A percentile compares a stretch with the other conserved stretches of the same genome.
phyloP scores from a whole-genome alignment of 139 green algal species.

The Chlorella sp. region DNA sequence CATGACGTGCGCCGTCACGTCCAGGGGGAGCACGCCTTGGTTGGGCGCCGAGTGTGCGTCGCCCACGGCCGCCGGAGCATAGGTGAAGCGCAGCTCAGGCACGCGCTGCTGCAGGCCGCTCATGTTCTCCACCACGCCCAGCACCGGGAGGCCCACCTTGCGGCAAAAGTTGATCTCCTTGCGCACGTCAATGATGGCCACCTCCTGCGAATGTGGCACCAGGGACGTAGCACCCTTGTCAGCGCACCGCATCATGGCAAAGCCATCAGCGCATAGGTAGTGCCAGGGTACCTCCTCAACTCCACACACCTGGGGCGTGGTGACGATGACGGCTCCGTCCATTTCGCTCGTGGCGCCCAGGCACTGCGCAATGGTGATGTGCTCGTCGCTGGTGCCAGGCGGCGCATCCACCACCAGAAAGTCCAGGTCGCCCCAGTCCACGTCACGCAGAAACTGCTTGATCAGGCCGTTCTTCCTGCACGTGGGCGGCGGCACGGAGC shows the following conservation, averaged over 20 bases:
- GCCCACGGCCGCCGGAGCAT: neutral
- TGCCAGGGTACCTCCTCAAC: too few relatives aligned
- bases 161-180: conserved; percentile 98
- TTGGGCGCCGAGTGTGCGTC: neutral
- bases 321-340: conserved; percentile 42
- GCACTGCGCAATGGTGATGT: conserved; percentile 94
- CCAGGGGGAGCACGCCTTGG: neutral
- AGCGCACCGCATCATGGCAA: too few relatives aligned
- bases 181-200: conserved; percentile 93
- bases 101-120: conserved; percentile 54
- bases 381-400: conserved; percentile 92
- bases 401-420: conserved; percentile 96
- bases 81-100: conserved; percentile 43
- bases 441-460: conserved; percentile 96
- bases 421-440: conserved; percentile 92
- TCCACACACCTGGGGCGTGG: conserved; percentile 31
- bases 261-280: too few relatives aligned
- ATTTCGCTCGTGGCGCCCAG: conserved; percentile 26
- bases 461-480: conserved; percentile 91
- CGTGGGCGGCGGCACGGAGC: neutral
- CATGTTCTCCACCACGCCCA: conserved; percentile 99
- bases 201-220: conserved; percentile 78
- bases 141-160: conserved; percentile 81
- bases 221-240: too few relatives aligned
- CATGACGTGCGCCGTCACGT: conserved; percentile 35